phyloP scores from a whole-genome alignment of 2,329 filamentous ascomycete genomes.

The Apiospora kogelbergensis region DNA sequence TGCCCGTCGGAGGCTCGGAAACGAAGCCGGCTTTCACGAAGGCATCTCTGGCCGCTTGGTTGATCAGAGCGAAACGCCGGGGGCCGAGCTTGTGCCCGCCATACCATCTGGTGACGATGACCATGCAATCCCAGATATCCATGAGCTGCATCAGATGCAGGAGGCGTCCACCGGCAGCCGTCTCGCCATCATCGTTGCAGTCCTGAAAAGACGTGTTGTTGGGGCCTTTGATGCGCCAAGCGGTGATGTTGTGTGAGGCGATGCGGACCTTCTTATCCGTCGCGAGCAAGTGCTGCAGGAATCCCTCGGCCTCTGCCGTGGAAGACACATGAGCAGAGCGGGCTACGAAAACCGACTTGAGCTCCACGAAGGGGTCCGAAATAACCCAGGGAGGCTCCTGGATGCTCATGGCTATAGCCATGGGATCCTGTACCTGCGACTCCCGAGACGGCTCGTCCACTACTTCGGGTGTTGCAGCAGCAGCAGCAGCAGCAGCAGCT shows the following conservation, averaged over 20 bases:
- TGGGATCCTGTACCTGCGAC: background rate
- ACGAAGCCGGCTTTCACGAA: conserved; percentile 75
- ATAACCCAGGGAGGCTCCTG: conserved; percentile 64
- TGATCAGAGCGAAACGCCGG: conserved; percentile 87
- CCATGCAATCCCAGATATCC: conserved; percentile 89
- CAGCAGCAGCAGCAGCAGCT: conserved; percentile 24
- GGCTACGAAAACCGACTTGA: conserved; percentile 86
- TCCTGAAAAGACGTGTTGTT: conserved; percentile 70
- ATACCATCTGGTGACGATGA: conserved; percentile 94
- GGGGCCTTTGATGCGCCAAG: conserved; percentile 77
- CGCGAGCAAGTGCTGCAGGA: conserved; percentile 72
- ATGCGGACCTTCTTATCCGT: conserved; percentile 82
- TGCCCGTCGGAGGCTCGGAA: conserved; percentile 46
- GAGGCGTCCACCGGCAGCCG: conserved; percentile 81
- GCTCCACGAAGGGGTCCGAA: conserved; percentile 73
- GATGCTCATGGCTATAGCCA: conserved; percentile 17
- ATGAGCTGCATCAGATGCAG: conserved; percentile 92
- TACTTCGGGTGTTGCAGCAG: conserved; percentile 9
- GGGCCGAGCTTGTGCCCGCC: conserved; percentile 88
- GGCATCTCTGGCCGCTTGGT: conserved; percentile 79
- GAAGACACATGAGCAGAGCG: conserved; percentile 70
- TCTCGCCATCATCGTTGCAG: conserved; percentile 94
- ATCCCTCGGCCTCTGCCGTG: conserved; percentile 68
- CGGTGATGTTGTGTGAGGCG: conserved; percentile 94
- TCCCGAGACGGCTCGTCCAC: background rate